phyloP scores from a whole-genome alignment of 257 asterid species.

The Jaltomata sinuosa region DNA sequence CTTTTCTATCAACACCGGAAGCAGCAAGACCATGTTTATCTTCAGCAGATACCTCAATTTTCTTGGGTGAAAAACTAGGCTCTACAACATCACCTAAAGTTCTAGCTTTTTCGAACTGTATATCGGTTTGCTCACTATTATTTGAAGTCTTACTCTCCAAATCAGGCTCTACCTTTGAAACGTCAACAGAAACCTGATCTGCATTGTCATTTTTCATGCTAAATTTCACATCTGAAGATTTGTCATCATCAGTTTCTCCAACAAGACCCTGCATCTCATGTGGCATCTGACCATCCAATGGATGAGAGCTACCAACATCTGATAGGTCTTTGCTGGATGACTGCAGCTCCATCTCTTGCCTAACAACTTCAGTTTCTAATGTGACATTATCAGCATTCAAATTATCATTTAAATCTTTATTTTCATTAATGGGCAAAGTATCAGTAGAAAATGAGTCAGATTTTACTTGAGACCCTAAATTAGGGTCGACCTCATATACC shows the following conservation, averaged over 20 bases:
- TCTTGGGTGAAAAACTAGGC: conserved; percentile 6
- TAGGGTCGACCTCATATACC: conserved; percentile 32
- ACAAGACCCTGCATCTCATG: conserved; percentile 14
- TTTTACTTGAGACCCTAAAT: conserved; percentile 34
- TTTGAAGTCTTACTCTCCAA: conserved; percentile 10
- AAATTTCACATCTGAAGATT: conserved; percentile 6
- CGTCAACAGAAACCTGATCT: conserved; percentile 13
- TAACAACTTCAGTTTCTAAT: conserved; percentile 29
- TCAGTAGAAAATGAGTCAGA: conserved; percentile 32
- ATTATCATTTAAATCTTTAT: conserved; percentile 24
- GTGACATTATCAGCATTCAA: conserved; percentile 30
- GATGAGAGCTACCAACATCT: conserved; percentile 16
- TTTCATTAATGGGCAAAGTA: conserved; percentile 16
- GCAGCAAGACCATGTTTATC: conserved; percentile 12
- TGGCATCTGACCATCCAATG: conserved; percentile 16
- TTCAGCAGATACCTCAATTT: conserved; percentile 1
- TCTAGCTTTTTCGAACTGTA: conserved; percentile 8
- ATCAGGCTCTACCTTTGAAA: conserved; percentile 11
- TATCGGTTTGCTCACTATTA: conserved; percentile 15
- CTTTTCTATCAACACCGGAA: conserved; percentile 13
- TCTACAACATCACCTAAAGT: conserved; percentile 3
- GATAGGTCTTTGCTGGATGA: conserved; percentile 15
- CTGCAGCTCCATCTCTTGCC: conserved; percentile 23
- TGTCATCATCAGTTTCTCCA: conserved; percentile 23
- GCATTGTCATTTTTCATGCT: conserved; percentile 21